Percentiles rank a stretch among this genome's conserved stretches.
Conservation (phyloP, 345 rosid species). For the Pseudoturritis turrita region DNA sequence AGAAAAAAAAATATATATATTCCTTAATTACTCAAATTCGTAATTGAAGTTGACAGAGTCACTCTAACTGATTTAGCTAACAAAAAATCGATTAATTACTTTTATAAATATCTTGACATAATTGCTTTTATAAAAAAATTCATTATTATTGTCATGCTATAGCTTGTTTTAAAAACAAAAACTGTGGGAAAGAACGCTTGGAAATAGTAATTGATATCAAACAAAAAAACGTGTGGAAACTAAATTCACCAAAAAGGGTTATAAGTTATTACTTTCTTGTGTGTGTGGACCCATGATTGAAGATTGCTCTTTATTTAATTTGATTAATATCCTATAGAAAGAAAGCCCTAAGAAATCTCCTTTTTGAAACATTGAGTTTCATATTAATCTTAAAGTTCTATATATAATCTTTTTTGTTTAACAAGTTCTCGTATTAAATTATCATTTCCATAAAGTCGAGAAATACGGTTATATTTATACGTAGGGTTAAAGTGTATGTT, state of each 20-base stretch:
- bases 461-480: background rate
- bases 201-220: background rate
- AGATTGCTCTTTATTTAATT: background rate
- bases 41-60: background rate
- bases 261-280: slow-evolving; percentile 12
- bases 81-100: background rate
- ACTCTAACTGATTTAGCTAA: background rate
- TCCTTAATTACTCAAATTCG: too few species aligned
- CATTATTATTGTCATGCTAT: background rate
- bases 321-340: background rate
- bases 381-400: background rate
- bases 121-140: too few species aligned
- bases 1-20: background rate
- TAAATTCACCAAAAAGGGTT: slow-evolving; percentile 16
- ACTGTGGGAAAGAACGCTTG: slow-evolving; percentile 3
- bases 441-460: background rate
- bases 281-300: slow-evolving; percentile 19
- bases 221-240: slow-evolving; percentile 25
- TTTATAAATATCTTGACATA: too few species aligned
- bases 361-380: background rate
- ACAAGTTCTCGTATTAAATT: background rate
- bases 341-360: slow-evolving; percentile 14
- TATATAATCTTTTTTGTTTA: background rate
- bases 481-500: slow-evolving; percentile 1
- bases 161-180: background rate